phyloP scores from a whole-genome alignment of 352 stramenopile species.

The Nothophytophthora sp. region DNA sequence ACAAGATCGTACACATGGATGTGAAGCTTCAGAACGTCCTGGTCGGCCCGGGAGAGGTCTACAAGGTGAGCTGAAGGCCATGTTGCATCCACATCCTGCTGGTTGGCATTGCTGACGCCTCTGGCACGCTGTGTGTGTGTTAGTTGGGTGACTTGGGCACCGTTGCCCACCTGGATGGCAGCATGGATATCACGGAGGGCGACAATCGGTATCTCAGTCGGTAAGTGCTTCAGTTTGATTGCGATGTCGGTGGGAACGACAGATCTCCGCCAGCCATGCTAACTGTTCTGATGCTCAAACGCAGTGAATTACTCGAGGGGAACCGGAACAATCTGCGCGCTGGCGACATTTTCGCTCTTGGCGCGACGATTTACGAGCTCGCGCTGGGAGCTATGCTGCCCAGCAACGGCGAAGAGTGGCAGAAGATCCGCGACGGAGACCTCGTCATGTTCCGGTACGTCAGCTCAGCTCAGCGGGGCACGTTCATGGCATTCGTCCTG shows the following conservation, averaged over 20 bases:
- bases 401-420: slow-evolving; percentile 80
- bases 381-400: slow-evolving; percentile 68
- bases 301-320: slow-evolving; percentile 77
- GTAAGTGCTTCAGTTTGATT: slow-evolving; percentile 23
- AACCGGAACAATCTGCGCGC: slow-evolving; percentile 74
- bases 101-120: background rate
- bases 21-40: slow-evolving; percentile 88
- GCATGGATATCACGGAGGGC: slow-evolving; percentile 86
- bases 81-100: too few species aligned
- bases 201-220: slow-evolving; percentile 88
- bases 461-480: background rate
- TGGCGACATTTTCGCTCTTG: slow-evolving; percentile 83
- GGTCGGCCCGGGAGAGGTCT: slow-evolving; percentile 55
- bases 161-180: slow-evolving; percentile 75
- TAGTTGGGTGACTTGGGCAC: slow-evolving; percentile 80
- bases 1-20: slow-evolving; percentile 89
- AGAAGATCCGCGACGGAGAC: slow-evolving; percentile 86
- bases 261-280: background rate
- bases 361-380: slow-evolving; percentile 85
- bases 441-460: slow-evolving; percentile 72
- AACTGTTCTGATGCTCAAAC: too few species aligned
- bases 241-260: background rate
- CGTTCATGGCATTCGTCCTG: too few species aligned
- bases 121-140: slow-evolving; percentile 2
- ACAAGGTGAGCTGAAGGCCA: slow-evolving; percentile 67